Evolutionary conservation across 2,329 filamentous ascomycete species (phyloP).

Genomic region (Furcasterigmium furcatum): DNA sequence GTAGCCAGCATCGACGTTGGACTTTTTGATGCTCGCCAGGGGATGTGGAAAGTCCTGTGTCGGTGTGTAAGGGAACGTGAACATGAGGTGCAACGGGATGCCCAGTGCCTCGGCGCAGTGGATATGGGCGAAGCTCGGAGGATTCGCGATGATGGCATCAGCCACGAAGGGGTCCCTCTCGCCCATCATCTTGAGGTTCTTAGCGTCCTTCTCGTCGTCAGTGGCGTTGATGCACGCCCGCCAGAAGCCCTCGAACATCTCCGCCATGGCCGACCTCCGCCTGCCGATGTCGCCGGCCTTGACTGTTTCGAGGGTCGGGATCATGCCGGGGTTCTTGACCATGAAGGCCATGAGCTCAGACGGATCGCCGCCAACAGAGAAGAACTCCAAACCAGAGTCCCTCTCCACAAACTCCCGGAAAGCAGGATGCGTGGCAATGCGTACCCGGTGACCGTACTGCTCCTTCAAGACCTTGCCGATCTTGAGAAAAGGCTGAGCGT

Average conservation of each 20-base stretch:
- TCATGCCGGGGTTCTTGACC: conserved; percentile 79
- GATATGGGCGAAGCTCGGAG: conserved; percentile 73
- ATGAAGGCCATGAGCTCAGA: conserved; percentile 84
- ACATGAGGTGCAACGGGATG: conserved; percentile 80
- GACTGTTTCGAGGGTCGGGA: conserved; percentile 70
- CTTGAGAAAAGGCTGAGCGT: conserved; percentile 77
- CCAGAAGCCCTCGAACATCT: conserved; percentile 85
- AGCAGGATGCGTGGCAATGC: conserved; percentile 74
- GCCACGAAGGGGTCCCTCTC: conserved; percentile 60
- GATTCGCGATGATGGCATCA: conserved; percentile 83
- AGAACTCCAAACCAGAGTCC: conserved; percentile 74
- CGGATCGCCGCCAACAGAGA: conserved; percentile 75
- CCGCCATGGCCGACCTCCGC: conserved; percentile 67
- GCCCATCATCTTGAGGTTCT: conserved; percentile 64
- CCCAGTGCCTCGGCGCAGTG: conserved; percentile 78
- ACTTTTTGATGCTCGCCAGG: conserved; percentile 69
- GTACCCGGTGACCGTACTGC: conserved; percentile 69
- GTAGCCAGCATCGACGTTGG: conserved; percentile 68
- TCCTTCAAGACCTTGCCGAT: conserved; percentile 71
- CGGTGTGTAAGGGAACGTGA: conserved; percentile 80
- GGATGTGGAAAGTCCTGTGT: conserved; percentile 76
- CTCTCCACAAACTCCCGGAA: conserved; percentile 75
- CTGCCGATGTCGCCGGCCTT: conserved; percentile 69
- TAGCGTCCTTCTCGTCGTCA: conserved; percentile 61
- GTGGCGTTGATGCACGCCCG: conserved; percentile 71